These are phyloP conservation scores for Cercospora berteroae DNA, from an alignment of 2,329 filamentous ascomycete genomes.

Conservation along the genomic window DNA sequence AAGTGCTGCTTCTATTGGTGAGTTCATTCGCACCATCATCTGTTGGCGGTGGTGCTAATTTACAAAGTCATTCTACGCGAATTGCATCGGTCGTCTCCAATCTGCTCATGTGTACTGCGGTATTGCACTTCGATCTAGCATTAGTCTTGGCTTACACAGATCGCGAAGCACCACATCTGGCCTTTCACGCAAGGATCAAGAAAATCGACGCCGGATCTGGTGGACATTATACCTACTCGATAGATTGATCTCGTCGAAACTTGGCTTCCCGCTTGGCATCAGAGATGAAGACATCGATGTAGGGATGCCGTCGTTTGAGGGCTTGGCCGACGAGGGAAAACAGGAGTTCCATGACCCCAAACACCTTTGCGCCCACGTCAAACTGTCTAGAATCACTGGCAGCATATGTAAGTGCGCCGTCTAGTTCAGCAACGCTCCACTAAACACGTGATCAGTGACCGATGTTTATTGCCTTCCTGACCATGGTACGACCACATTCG, in stretches of 20 bases:
- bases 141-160: slow-evolving; percentile 48
- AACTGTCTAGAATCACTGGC: slow-evolving; percentile 40
- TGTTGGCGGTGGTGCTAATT: neutral
- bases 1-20: slow-evolving; percentile 48
- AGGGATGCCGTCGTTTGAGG: slow-evolving; percentile 44
- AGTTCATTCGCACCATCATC: slow-evolving; percentile 20
- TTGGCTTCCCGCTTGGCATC: slow-evolving; percentile 38
- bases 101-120: slow-evolving; percentile 48
- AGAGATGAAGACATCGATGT: slow-evolving; percentile 43
- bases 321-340: slow-evolving; percentile 29
- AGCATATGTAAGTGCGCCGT: slow-evolving; percentile 31
- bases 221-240: slow-evolving; percentile 40
- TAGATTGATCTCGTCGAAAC: slow-evolving; percentile 36
- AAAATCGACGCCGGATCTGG: slow-evolving; percentile 37
- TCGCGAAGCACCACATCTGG: slow-evolving; percentile 37
- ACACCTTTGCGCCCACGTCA: slow-evolving; percentile 43
- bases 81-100: slow-evolving; percentile 47
- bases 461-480: slow-evolving; percentile 29
- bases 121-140: slow-evolving; percentile 46
- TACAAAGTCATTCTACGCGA: slow-evolving; percentile 47
- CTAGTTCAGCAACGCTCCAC: slow-evolving; percentile 18
- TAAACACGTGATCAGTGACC: slow-evolving; percentile 17
- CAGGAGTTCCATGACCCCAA: slow-evolving; percentile 40
- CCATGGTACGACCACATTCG: slow-evolving; percentile 31
- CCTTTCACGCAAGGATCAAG: slow-evolving; percentile 37